Evolutionary conservation across 305 asterid species (phyloP), one percentile per base, ranked within the genome.

Genomic region (Fraxinus sp.): DNA sequence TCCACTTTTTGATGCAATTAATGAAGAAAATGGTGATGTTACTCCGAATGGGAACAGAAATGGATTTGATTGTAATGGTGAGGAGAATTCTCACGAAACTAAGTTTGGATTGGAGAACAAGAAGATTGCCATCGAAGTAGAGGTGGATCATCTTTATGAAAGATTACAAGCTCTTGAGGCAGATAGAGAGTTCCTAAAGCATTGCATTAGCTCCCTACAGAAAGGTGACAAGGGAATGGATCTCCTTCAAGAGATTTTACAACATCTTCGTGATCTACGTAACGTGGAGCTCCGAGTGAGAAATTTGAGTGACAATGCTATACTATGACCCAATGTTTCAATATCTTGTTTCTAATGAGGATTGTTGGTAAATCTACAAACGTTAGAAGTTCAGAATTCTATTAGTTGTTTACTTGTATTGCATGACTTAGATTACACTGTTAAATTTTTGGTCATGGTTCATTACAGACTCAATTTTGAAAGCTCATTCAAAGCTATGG

Each of bases 161-260:
- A 92, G 98, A 88, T 79, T 96, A 75, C 98, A 93, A 86, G 98
- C 99, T 41, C 97, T 96, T 32, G 99, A 96, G 85, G 97, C 98
- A 5, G 99, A 96, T 74, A 88, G 94, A 79, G 98, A 93, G 91
- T 96, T 96, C 85, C 88, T 96, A 57, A 94, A 93, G 89, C 97
- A 96, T 32, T 96, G 98, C 93, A 84, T 94, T 22, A 88, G 95
- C 84, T 96, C 98, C 44, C 88, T 96, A 52, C 92, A 90, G 88
- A 93, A 96, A 90, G 98, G 99, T 5, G 98, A 94, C 83, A 96
- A 94, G 81, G 99, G 98, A 13, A 89, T 94, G 91, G 92, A 92
- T 89, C 97, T 95, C 79, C 97, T 95, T 46, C 98, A 96, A 86
- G 98, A 96, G 74, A 96, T 96, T 84, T 78, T 96, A 32, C 99